These are phyloP conservation scores for Sisymbrium altissimum DNA, from an alignment of 345 rosid species.

Conservation along the genomic window DNA sequence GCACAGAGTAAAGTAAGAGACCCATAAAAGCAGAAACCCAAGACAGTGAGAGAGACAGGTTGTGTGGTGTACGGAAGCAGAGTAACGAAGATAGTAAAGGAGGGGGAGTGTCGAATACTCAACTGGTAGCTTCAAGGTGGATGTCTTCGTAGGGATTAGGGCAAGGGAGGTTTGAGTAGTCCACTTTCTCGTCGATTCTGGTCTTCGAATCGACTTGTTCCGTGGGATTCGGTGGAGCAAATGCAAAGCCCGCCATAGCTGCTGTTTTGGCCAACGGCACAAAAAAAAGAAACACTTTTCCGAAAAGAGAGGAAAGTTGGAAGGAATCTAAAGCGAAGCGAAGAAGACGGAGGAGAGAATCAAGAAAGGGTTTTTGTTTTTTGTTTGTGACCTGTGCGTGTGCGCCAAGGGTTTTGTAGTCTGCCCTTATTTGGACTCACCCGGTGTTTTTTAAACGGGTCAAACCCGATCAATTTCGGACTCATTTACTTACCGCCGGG, in stretches of 20 bases:
- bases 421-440: background rate
- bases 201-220: background rate
- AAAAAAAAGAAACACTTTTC: background rate
- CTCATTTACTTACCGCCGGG: background rate
- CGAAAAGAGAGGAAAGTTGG: background rate
- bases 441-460: background rate
- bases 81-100: background rate
- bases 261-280: background rate
- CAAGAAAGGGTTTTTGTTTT: background rate
- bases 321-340: background rate
- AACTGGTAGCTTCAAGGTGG: conserved; percentile 78
- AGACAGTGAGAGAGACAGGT: background rate
- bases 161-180: conserved; percentile 77
- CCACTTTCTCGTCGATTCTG: conserved; percentile 46
- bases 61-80: background rate
- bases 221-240: conserved; percentile 24
- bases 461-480: background rate
- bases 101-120: conserved; percentile 9
- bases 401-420: conserved; percentile 6
- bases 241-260: conserved; percentile 44
- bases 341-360: background rate
- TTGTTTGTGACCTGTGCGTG: background rate
- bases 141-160: conserved; percentile 77
- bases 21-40: no score
- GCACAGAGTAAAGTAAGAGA: no score